Percentiles rank a stretch among this genome's conserved stretches.
Conservation (phyloP, 371 early-diverging fungal genomes). For the Mortierella sp. region DNA sequence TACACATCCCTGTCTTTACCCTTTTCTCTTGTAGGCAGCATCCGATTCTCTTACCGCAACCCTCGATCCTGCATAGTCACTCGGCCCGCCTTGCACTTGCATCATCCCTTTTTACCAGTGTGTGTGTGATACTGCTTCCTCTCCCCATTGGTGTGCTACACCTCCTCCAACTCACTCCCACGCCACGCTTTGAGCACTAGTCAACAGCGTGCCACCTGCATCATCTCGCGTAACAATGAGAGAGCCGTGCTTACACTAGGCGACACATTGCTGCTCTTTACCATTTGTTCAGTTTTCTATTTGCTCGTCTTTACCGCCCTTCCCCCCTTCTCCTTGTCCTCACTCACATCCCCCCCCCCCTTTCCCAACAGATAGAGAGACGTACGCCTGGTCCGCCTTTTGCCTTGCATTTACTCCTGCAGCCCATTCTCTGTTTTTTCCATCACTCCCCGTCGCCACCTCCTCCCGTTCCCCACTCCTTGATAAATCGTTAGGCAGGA, state of each 20-base stretch:
- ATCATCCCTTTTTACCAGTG: not conserved
- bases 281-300: not conserved
- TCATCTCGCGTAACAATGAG: not conserved
- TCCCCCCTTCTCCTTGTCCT: not conserved
- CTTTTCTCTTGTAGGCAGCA: not conserved
- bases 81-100: not conserved
- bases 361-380: not conserved
- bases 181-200: conserved; percentile 3
- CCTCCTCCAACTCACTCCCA: not conserved
- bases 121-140: conserved; percentile 3
- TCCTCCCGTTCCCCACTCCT: not conserved
- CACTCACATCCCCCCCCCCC: not conserved
- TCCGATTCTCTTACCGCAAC: not conserved
- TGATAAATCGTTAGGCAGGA: not conserved
- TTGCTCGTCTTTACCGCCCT: not conserved
- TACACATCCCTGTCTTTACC: not conserved
- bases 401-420: not conserved
- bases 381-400: not conserved
- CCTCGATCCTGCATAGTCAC: not conserved
- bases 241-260: conserved; percentile 3
- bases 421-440: not conserved
- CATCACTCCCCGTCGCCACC: not conserved
- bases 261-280: not conserved
- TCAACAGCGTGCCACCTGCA: not conserved
- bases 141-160: not conserved